Percentiles rank a stretch among this genome's conserved stretches.
Evolutionary conservation across 2,329 filamentous ascomycete genomes (phyloP).

Genomic region (Pleoardoris graminearum): DNA sequence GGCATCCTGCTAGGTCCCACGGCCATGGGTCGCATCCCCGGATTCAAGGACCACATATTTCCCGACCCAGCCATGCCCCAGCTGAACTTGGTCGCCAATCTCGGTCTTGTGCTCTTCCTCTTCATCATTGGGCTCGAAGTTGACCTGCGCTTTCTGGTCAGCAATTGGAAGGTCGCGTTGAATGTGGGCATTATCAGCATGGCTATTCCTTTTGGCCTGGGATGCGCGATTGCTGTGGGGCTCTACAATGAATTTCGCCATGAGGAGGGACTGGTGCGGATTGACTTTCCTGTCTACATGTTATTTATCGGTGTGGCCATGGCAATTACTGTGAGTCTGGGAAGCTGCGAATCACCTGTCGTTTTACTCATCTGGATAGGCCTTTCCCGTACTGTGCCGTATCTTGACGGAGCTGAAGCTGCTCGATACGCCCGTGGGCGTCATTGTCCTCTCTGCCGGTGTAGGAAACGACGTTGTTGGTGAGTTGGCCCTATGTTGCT

Average conservation of each 20-base stretch:
- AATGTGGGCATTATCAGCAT: conserved; percentile 80
- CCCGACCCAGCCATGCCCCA: conserved; percentile 73
- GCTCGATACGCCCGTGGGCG: conserved; percentile 78
- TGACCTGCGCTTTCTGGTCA: conserved; percentile 74
- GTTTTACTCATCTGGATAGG: conserved; percentile 45
- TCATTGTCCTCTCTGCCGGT: conserved; percentile 86
- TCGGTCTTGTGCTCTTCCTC: conserved; percentile 81
- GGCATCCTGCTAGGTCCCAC: conserved; percentile 84
- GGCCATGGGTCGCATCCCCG: conserved; percentile 82
- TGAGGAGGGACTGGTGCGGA: conserved; percentile 59
- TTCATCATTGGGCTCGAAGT: conserved; percentile 89
- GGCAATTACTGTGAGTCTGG: conserved; percentile 72
- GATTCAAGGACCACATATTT: conserved; percentile 77
- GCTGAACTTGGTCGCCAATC: conserved; percentile 76
- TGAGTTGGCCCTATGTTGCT: conserved; percentile 18
- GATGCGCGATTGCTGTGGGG: conserved; percentile 78
- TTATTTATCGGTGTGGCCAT: conserved; percentile 92
- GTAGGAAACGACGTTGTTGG: conserved; percentile 88
- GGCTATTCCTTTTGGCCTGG: conserved; percentile 79
- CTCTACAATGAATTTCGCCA: conserved; percentile 73
- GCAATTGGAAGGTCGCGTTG: conserved; percentile 78
- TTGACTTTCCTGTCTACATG: conserved; percentile 65
- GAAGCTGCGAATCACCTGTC: no score
- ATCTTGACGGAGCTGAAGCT: conserved; percentile 91
- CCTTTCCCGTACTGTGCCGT: conserved; percentile 87